Percentiles rank a stretch among this genome's conserved stretches.
Evolutionary conservation across 2,329 filamentous ascomycete genomes (phyloP).

Genomic region (Nemania diffusa): DNA sequence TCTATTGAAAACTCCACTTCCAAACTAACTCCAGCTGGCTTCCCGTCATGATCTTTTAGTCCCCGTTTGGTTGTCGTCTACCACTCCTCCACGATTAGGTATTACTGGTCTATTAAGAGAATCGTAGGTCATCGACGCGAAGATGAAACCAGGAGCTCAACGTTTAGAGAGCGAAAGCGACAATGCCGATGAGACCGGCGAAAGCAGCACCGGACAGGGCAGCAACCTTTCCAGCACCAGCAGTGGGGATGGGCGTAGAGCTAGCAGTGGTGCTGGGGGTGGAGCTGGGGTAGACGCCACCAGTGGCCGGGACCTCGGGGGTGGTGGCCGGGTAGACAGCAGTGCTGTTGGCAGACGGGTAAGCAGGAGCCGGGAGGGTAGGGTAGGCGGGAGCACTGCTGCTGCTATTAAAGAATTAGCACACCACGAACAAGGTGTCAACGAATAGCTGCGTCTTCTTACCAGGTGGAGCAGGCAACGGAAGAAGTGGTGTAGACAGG

Average conservation of each 20-base stretch:
- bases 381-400: constrained; percentile 32
- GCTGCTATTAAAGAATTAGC: constrained; percentile 38
- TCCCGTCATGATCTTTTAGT: constrained; percentile 52
- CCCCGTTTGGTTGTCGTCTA: constrained; percentile 48
- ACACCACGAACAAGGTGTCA: background rate
- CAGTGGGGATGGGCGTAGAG: constrained; percentile 57
- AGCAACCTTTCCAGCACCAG: constrained; percentile 66
- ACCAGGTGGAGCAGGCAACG: constrained; percentile 53
- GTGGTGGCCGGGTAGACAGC: constrained; percentile 20
- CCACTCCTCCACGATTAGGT: constrained; percentile 45
- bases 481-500: constrained; percentile 64
- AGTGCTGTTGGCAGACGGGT: constrained; percentile 40
- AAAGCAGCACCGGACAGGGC: constrained; percentile 68
- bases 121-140: constrained; percentile 26
- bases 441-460: constrained; percentile 29
- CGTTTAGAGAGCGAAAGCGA: constrained; percentile 68
- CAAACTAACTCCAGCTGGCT: constrained; percentile 47
- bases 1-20: constrained; percentile 46
- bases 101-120: constrained; percentile 30
- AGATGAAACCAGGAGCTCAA: constrained; percentile 37
- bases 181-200: constrained; percentile 69
- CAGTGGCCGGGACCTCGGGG: constrained; percentile 26
- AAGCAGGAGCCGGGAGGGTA: constrained; percentile 49
- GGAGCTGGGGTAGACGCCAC: constrained; percentile 29
- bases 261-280: constrained; percentile 43